Conservation (phyloP, 768 basidiomycete species). For the Cystofilobasidium macerans region DNA sequence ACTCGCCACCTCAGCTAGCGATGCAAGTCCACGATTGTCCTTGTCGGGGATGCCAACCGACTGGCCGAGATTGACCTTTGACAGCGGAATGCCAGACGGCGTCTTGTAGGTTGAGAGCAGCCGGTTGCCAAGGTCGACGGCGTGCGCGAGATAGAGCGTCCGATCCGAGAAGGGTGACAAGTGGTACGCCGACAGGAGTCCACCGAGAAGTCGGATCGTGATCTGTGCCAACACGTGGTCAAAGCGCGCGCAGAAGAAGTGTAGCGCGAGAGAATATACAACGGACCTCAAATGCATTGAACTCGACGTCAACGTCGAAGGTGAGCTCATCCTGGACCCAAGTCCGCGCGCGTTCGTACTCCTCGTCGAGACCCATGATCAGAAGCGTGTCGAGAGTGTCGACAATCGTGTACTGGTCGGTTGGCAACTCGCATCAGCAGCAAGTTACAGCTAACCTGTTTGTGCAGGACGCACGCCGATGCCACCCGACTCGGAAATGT, state of each 20-base stretch:
- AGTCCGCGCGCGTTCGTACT: constrained; percentile 61
- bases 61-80: constrained; percentile 61
- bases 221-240: constrained; percentile 47
- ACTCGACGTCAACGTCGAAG: constrained; percentile 65
- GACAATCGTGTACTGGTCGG: constrained; percentile 57
- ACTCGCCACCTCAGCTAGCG: constrained; percentile 60
- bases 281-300: constrained; percentile 82
- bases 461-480: constrained; percentile 45
- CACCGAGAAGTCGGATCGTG: constrained; percentile 83
- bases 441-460: no score
- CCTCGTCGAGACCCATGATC: constrained; percentile 68
- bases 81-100: constrained; percentile 65
- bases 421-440: neutral
- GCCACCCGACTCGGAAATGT: constrained; percentile 60
- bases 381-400: constrained; percentile 81
- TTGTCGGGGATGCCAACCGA: constrained; percentile 51
- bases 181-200: constrained; percentile 74
- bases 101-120: constrained; percentile 74
- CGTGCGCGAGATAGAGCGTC: constrained; percentile 59
- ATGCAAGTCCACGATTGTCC: constrained; percentile 54
- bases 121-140: constrained; percentile 73
- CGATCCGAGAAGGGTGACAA: constrained; percentile 48
- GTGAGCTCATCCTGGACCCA: constrained; percentile 63
- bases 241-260: no score
- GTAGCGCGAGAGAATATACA: neutral